Conservation (phyloP, 495 filamentous ascomycete genomes). For the Chaetomium fimeti region DNA sequence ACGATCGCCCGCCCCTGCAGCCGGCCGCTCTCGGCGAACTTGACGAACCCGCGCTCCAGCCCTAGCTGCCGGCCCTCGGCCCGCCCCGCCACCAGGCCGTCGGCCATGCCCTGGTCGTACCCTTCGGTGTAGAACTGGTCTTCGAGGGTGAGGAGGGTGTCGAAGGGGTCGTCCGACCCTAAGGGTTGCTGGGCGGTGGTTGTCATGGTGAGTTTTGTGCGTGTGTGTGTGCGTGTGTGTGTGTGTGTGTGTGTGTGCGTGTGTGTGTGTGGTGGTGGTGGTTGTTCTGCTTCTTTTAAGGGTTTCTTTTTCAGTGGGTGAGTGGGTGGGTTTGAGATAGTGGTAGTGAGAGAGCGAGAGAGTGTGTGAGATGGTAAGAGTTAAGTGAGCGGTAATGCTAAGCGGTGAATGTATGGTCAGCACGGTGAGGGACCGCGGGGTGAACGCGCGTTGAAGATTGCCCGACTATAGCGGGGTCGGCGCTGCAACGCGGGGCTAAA, state of each 20-base stretch:
- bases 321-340: too few species aligned
- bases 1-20: constrained; percentile 79
- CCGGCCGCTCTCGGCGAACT: constrained; percentile 74
- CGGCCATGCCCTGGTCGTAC: constrained; percentile 67
- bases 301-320: too few species aligned
- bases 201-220: background rate
- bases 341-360: background rate
- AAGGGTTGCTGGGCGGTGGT: constrained; percentile 2
- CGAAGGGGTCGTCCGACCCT: constrained; percentile 62
- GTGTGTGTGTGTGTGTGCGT: background rate
- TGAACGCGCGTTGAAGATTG: constrained; percentile 2
- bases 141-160: constrained; percentile 73
- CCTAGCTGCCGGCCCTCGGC: constrained; percentile 88
- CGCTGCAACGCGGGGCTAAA: constrained; percentile 17
- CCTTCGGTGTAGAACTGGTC: constrained; percentile 85
- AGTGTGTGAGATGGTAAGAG: too few species aligned
- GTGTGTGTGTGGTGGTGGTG: too few species aligned
- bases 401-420: background rate
- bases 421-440: background rate
- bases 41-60: constrained; percentile 89
- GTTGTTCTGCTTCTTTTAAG: background rate
- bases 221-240: background rate
- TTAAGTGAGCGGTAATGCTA: background rate
- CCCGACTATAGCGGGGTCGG: constrained; percentile 14
- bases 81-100: constrained; percentile 76